Percentiles rank a stretch among this genome's conserved stretches.
These are phyloP conservation scores for Parafenestella ontariensis DNA, from an alignment of 2,329 filamentous ascomycete genomes.

Conservation along the genomic window DNA sequence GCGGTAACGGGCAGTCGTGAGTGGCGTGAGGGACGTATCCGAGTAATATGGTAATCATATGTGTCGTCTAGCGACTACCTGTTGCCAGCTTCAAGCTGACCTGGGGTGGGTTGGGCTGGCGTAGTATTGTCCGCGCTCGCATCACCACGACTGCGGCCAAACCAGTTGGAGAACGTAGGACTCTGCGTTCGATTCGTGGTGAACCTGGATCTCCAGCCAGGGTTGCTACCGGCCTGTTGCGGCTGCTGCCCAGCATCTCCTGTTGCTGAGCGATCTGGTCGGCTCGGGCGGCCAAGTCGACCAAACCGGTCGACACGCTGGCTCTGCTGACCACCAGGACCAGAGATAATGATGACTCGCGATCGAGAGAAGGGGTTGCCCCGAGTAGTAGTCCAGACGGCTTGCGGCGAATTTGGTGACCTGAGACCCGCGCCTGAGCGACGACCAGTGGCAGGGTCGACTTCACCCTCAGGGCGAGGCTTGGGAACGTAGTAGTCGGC, in stretches of 20 bases:
- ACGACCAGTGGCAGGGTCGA: slow-evolving; percentile 35
- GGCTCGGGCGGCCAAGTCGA: slow-evolving; percentile 33
- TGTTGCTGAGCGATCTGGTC: slow-evolving; percentile 26
- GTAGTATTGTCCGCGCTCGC: slow-evolving; percentile 21
- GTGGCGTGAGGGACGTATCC: background rate
- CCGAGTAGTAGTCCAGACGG: slow-evolving; percentile 40
- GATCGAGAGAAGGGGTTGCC: slow-evolving; percentile 43
- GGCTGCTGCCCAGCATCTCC: slow-evolving; percentile 16
- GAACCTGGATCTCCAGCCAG: slow-evolving; percentile 37
- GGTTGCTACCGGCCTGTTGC: slow-evolving; percentile 8
- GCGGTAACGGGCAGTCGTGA: background rate
- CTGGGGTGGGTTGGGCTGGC: slow-evolving; percentile 37
- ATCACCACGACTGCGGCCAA: slow-evolving; percentile 34
- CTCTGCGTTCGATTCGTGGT: slow-evolving; percentile 18
- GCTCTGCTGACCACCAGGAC: slow-evolving; percentile 11
- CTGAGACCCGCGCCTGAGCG: slow-evolving; percentile 38
- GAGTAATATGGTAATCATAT: background rate
- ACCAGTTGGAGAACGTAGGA: slow-evolving; percentile 35
- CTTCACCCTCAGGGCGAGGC: slow-evolving; percentile 70
- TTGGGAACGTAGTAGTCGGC: slow-evolving; percentile 97
- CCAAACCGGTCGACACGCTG: slow-evolving; percentile 26
- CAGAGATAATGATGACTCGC: slow-evolving; percentile 37
- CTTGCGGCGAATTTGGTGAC: slow-evolving; percentile 41
- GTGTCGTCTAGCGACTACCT: slow-evolving; percentile 25
- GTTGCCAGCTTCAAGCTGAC: slow-evolving; percentile 47